These are phyloP conservation scores for Isatis lusitanica DNA, from an alignment of 441 rosid genomes.

Conservation along the genomic window DNA sequence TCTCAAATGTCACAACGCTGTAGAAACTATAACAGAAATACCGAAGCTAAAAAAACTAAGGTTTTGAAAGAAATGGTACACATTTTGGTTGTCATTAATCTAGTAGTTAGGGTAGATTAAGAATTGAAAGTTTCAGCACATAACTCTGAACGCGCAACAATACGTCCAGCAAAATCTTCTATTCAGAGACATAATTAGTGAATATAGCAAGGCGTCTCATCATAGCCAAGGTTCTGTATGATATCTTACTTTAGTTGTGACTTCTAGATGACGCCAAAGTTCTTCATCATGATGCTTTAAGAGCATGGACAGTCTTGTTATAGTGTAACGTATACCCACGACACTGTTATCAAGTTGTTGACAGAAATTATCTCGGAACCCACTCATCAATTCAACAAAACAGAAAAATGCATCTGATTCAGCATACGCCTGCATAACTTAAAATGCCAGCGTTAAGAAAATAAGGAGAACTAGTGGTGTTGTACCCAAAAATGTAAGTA, in stretches of 20 bases:
- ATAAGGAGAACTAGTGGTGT: not conserved
- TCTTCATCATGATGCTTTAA: constrained; percentile 87
- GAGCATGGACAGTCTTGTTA: constrained; percentile 68
- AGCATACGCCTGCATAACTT: constrained; percentile 61
- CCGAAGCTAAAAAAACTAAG: not conserved
- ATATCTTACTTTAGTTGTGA: constrained; percentile 75
- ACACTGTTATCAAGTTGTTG: constrained; percentile 93
- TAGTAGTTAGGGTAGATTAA: not conserved
- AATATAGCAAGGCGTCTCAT: not conserved
- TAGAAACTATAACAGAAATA: not conserved
- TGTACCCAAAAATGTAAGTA: not conserved
- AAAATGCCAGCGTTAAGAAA: constrained; percentile 31
- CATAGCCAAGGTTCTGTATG: not conserved
- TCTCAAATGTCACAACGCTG: constrained; percentile 11
- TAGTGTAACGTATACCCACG: constrained; percentile 81
- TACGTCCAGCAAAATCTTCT: not conserved
- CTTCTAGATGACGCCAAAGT: constrained; percentile 93
- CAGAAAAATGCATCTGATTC: constrained; percentile 89
- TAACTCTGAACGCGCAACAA: constrained; percentile 9
- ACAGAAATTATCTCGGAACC: constrained; percentile 85
- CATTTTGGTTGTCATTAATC: not conserved
- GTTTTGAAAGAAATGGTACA: not conserved
- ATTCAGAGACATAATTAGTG: not conserved
- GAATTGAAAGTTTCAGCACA: not conserved
- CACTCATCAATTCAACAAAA: constrained; percentile 79